phyloP scores from a whole-genome alignment of 2,329 filamentous ascomycete species.

The Amauroascus niger region DNA sequence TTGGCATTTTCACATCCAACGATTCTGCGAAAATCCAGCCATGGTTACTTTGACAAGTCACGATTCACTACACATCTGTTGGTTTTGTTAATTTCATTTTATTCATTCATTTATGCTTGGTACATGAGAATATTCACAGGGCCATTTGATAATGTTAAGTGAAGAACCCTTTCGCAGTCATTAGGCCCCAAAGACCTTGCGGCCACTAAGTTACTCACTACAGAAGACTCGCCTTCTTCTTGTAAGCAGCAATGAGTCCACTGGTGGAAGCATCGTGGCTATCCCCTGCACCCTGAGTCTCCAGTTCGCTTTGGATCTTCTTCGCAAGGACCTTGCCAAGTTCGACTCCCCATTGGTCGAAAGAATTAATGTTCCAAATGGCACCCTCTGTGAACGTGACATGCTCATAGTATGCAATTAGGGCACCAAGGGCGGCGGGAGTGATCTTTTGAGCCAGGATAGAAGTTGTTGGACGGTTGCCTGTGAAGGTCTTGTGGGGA shows the following conservation, averaged over 20 bases:
- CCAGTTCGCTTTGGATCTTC: conserved; percentile 79
- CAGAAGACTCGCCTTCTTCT: conserved; percentile 52
- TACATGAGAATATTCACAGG: not conserved
- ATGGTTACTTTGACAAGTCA: no score
- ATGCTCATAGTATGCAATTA: conserved; percentile 99
- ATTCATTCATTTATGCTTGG: not conserved
- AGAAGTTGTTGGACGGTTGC: conserved; percentile 92
- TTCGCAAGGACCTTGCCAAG: conserved; percentile 92
- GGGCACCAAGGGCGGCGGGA: conserved; percentile 79
- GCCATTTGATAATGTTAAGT: not conserved
- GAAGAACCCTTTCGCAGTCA: not conserved
- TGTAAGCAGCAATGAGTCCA: conserved; percentile 84
- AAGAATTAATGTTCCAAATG: conserved; percentile 98
- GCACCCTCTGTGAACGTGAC: conserved; percentile 95
- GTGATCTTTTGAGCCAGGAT: conserved; percentile 92
- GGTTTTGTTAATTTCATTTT: not conserved
- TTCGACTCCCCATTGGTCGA: conserved; percentile 99
- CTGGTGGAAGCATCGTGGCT: conserved; percentile 80
- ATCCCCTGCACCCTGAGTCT: conserved; percentile 58
- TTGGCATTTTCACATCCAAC: no score
- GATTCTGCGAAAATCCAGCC: no score
- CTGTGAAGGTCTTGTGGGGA: conserved; percentile 98
- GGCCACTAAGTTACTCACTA: not conserved
- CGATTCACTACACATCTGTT: no score
- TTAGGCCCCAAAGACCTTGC: not conserved